Conservation (phyloP, 108 stramenopile genomes). For the Stephanodiscus minutulus region DNA sequence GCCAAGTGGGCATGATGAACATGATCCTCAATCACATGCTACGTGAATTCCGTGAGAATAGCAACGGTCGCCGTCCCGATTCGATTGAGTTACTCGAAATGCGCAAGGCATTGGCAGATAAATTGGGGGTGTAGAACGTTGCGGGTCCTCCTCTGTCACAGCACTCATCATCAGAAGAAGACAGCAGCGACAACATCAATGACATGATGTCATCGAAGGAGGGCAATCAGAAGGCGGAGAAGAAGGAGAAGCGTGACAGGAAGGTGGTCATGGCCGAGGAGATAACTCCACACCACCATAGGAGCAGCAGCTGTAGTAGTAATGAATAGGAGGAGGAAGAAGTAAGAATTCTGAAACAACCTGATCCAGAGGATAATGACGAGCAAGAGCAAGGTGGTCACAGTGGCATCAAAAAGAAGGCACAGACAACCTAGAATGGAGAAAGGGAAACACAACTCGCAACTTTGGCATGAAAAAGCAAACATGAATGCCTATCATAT, state of each 20-base stretch:
- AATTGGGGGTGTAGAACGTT: conserved; percentile 52
- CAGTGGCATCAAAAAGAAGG: not conserved
- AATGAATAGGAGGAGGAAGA: conserved; percentile 10
- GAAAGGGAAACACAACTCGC: not conserved
- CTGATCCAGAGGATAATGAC: conserved; percentile 10
- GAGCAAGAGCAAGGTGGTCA: not conserved
- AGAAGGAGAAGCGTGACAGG: conserved; percentile 30
- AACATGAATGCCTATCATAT: no score
- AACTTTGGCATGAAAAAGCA: no score
- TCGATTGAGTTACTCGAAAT: conserved; percentile 77
- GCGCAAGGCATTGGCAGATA: conserved; percentile 73
- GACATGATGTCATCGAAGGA: conserved; percentile 18
- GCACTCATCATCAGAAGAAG: conserved; percentile 60
- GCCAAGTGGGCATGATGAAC: conserved; percentile 81
- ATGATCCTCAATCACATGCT: conserved; percentile 77
- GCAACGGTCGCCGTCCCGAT: conserved; percentile 84
- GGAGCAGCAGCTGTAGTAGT: not conserved
- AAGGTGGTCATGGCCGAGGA: conserved; percentile 50
- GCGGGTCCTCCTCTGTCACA: not conserved
- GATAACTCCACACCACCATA: conserved; percentile 16
- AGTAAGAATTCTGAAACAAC: conserved; percentile 2
- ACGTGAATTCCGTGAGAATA: conserved; percentile 77
- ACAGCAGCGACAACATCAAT: not conserved
- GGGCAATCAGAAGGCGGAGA: conserved; percentile 18
- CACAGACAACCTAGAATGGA: not conserved